Evolutionary conservation across 1,284 basidiomycete genomes (phyloP).

Genomic region (Trametes sp.): DNA sequence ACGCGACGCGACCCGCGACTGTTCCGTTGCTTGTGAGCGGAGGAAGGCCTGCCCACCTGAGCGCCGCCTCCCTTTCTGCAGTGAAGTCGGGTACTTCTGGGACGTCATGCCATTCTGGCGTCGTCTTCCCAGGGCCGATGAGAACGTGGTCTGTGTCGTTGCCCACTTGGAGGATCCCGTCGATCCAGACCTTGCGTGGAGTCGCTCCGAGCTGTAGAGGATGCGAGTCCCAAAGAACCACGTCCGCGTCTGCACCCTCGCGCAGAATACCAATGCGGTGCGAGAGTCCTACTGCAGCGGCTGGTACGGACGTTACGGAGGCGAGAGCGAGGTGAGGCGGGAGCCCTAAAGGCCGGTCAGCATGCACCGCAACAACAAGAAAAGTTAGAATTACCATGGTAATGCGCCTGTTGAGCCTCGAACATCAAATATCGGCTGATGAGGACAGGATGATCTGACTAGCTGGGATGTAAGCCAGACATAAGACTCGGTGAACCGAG

Average conservation of each 20-base stretch:
- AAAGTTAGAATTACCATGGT: constrained; percentile 59
- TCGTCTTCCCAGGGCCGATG: constrained; percentile 39
- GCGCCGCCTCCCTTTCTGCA: constrained; percentile 58
- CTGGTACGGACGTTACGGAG: constrained; percentile 83
- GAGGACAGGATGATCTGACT: constrained; percentile 77
- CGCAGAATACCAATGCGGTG: constrained; percentile 84
- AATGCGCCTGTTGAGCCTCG: constrained; percentile 90
- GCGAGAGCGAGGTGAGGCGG: constrained; percentile 67
- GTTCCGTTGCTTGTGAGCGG: constrained; percentile 55
- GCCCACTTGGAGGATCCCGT: constrained; percentile 70
- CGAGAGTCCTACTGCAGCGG: constrained; percentile 77
- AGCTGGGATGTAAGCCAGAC: background rate
- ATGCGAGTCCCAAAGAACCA: constrained; percentile 83
- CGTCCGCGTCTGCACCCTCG: constrained; percentile 62
- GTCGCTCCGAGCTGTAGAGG: constrained; percentile 81
- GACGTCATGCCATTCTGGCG: constrained; percentile 47
- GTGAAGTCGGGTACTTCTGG: constrained; percentile 71
- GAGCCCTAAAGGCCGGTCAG: constrained; percentile 46
- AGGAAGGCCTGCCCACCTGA: constrained; percentile 73
- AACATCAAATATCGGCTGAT: constrained; percentile 83
- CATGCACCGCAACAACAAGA: background rate
- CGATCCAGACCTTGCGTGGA: constrained; percentile 79
- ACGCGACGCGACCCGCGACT: constrained; percentile 53
- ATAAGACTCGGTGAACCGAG: too few species aligned
- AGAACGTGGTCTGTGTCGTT: constrained; percentile 52